These are phyloP conservation scores for Arctium lappa DNA, from an alignment of 129 eudicot species.

Conservation along the genomic window DNA sequence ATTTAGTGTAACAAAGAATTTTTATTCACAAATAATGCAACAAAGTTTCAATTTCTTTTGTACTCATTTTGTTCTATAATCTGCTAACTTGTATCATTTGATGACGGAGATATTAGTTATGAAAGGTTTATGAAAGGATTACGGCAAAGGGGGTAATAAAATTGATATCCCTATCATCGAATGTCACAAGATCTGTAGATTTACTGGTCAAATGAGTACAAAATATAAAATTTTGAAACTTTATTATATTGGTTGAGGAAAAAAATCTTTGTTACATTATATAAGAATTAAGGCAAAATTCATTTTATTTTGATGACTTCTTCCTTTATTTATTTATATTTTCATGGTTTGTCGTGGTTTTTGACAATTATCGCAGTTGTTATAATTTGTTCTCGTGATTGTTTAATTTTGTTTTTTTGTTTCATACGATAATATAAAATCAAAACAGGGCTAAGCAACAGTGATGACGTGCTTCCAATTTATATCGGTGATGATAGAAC, in stretches of 20 bases:
- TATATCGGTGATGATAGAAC: slow-evolving; percentile 89
- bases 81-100: neutral
- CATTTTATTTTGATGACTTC: neutral
- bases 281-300: neutral
- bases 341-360: neutral
- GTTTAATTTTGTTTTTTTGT: neutral
- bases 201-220: neutral
- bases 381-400: neutral
- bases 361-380: neutral
- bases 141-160: neutral
- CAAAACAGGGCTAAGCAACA: slow-evolving; percentile 47
- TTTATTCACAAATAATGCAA: neutral
- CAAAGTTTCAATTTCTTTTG: neutral
- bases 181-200: neutral
- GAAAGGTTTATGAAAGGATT: neutral
- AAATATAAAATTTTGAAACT: no score
- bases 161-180: neutral
- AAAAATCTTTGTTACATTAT: no score
- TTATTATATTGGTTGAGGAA: neutral
- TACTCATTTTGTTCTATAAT: neutral
- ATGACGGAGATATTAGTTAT: no score
- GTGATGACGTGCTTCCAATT: slow-evolving; percentile 62
- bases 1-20: neutral
- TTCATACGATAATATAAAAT: neutral
- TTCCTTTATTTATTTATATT: neutral